A percentile compares a stretch with the other conserved stretches of the same genome.
Evolutionary conservation across 2,329 filamentous ascomycete species (phyloP).

Genomic region (Cladosporium sp.): DNA sequence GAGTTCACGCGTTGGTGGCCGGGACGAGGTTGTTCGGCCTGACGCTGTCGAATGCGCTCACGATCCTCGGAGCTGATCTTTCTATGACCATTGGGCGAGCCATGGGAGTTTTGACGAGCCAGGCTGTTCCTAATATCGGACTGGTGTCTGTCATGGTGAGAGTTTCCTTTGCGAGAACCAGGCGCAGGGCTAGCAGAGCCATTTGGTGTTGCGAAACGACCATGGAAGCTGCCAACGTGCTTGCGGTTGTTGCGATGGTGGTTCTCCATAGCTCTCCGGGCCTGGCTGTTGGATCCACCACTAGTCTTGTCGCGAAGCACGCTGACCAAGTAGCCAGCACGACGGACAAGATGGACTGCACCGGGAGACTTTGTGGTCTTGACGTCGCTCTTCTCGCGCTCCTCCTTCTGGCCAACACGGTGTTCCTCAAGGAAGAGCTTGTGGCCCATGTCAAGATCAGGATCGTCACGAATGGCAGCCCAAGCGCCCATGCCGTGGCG

Average conservation of each 20-base stretch:
- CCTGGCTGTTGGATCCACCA: constrained; percentile 65
- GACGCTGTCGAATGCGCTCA: constrained; percentile 56
- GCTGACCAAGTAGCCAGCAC: constrained; percentile 93
- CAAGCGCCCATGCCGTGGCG: constrained; percentile 95
- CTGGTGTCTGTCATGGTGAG: constrained; percentile 38
- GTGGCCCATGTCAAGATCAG: constrained; percentile 79
- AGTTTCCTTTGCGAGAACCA: constrained; percentile 38
- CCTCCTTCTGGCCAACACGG: constrained; percentile 95
- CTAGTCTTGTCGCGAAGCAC: constrained; percentile 82
- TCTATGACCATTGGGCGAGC: constrained; percentile 48
- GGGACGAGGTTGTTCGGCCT: constrained; percentile 52
- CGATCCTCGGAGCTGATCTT: constrained; percentile 36
- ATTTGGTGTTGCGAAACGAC: constrained; percentile 59
- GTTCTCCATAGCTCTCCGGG: constrained; percentile 81
- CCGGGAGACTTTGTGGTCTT: constrained; percentile 84
- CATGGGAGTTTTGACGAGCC: constrained; percentile 44
- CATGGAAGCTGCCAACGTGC: constrained; percentile 55
- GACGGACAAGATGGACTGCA: constrained; percentile 93
- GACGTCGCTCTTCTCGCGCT: constrained; percentile 73
- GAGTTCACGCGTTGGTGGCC: constrained; percentile 44
- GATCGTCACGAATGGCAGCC: constrained; percentile 89
- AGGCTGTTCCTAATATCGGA: constrained; percentile 38
- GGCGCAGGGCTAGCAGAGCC: constrained; percentile 73
- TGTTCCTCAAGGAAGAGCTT: constrained; percentile 98
- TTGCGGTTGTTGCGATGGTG: constrained; percentile 96